Evolutionary conservation across 2,329 filamentous ascomycete species (phyloP).

Genomic region (Akanthomyces muscarius): DNA sequence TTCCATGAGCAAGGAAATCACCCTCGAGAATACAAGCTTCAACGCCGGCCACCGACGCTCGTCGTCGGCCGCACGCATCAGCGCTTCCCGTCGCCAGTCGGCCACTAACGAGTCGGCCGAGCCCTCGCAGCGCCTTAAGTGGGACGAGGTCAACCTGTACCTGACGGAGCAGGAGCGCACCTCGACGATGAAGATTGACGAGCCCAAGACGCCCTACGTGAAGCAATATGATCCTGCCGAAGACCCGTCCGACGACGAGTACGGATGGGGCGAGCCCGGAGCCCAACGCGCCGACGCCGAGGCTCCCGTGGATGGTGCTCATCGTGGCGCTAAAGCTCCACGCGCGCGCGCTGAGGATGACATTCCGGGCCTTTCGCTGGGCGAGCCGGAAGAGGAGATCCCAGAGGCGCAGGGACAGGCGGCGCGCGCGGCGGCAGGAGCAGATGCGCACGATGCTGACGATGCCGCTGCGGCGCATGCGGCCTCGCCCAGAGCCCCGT

Average conservation of each 20-base stretch:
- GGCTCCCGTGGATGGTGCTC: conserved; percentile 27
- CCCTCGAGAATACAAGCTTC: conserved; percentile 87
- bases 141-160: conserved; percentile 98
- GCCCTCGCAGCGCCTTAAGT: conserved; percentile 75
- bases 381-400: conserved; percentile 79
- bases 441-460: background rate
- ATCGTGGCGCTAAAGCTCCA: conserved; percentile 29
- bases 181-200: conserved; percentile 97
- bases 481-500: conserved; percentile 34
- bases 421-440: background rate
- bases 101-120: conserved; percentile 45
- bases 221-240: conserved; percentile 86
- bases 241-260: conserved; percentile 78
- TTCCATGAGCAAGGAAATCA: conserved; percentile 74
- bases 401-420: conserved; percentile 37
- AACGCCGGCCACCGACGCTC: conserved; percentile 90
- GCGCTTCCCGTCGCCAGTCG: conserved; percentile 69
- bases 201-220: conserved; percentile 96
- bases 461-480: conserved; percentile 21
- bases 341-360: conserved; percentile 58
- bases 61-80: conserved; percentile 61
- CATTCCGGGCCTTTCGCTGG: conserved; percentile 87
- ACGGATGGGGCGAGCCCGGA: conserved; percentile 34
- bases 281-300: background rate
- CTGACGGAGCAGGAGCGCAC: conserved; percentile 93